Percentiles rank a stretch among this genome's conserved stretches.
phyloP scores from a whole-genome alignment of 306 rosid species.

The Cercis canadensis region DNA sequence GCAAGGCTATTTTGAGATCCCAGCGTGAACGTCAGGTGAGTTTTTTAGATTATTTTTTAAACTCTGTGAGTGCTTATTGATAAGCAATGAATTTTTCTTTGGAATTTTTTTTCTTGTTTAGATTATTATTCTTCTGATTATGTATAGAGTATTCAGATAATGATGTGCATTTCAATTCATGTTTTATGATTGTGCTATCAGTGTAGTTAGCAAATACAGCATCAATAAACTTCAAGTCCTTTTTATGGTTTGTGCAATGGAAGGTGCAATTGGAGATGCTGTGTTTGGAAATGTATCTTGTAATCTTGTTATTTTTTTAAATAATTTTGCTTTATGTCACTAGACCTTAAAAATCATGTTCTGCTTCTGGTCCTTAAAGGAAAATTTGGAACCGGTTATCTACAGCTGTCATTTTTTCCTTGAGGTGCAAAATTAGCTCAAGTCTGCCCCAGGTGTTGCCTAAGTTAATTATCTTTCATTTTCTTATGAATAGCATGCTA shows the following conservation, averaged over 20 bases:
- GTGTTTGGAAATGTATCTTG: not conserved
- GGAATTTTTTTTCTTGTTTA: not conserved
- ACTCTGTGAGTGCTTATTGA: not conserved
- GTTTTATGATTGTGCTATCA: no score
- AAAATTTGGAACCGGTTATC: no score
- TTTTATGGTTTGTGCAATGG: not conserved
- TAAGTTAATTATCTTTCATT: not conserved
- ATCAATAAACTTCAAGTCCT: no score
- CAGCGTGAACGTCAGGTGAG: slow-evolving; percentile 82
- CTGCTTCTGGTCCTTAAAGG: no score
- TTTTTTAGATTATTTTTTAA: not conserved
- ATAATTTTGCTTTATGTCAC: no score
- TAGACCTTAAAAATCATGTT: no score
- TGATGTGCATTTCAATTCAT: not conserved
- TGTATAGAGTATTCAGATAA: not conserved
- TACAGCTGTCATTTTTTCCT: no score
- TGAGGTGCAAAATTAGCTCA: not conserved
- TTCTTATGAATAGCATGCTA: not conserved
- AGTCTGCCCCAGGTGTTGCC: not conserved
- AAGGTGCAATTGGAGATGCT: not conserved
- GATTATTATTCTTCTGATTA: no score
- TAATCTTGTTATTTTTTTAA: no score
- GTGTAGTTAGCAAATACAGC: no score
- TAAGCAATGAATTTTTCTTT: not conserved
- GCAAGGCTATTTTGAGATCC: slow-evolving; percentile 79